A percentile compares a stretch with the other conserved stretches of the same genome.
Conservation (phyloP, 169 alveolate genomes). For the Cryptosporidium xiaoi region DNA sequence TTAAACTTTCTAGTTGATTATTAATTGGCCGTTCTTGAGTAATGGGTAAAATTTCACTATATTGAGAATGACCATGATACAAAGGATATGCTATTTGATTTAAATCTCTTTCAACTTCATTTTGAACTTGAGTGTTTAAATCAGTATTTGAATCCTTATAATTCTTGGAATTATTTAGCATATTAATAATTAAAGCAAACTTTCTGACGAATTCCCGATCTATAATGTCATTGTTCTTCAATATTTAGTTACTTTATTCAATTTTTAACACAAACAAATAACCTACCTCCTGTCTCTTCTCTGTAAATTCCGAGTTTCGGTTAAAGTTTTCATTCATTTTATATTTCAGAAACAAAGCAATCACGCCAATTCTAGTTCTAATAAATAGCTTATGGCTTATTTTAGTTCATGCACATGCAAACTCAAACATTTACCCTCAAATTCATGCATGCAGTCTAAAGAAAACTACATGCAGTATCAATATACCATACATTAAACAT, state of each 20-base stretch:
- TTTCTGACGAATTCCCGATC: constrained; percentile 56
- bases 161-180: constrained; percentile 10
- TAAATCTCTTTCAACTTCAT: constrained; percentile 37
- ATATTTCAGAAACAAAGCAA: neutral
- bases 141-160: constrained; percentile 12
- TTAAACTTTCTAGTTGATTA: neutral
- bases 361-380: constrained; percentile 2
- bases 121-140: neutral
- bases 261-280: neutral
- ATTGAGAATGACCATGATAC: constrained; percentile 13
- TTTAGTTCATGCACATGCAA: constrained; percentile 16
- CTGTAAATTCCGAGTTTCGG: constrained; percentile 18
- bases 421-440: neutral
- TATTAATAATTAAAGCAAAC: constrained; percentile 41
- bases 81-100: neutral
- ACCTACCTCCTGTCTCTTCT: constrained; percentile 43
- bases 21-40: constrained; percentile 24
- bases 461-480: neutral
- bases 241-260: neutral
- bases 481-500: neutral
- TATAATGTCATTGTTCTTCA: constrained; percentile 3
- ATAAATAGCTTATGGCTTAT: neutral
- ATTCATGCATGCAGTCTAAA: constrained; percentile 47
- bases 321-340: neutral
- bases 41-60: constrained; percentile 5